Evolutionary conservation across 129 eudicot genomes (phyloP).

Genomic region (Oenanthe sinensis): DNA sequence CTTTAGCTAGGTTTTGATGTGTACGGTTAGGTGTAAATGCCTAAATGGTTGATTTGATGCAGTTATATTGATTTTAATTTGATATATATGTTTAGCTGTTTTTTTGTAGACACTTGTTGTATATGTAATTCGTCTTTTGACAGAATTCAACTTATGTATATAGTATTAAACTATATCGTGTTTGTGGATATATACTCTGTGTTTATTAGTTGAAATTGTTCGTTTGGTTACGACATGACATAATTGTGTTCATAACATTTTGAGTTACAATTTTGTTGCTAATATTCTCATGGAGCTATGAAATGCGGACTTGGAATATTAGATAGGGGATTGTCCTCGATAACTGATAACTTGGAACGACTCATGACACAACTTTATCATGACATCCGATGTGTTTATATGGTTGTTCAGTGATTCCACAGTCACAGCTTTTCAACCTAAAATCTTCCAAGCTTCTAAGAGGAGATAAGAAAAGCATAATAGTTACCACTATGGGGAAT

Average conservation of each 20-base stretch:
- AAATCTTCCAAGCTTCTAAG: conserved; percentile 41
- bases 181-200: neutral
- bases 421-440: conserved; percentile 44
- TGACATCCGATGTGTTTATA: neutral
- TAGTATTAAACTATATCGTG: no score
- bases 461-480: conserved; percentile 30
- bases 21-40: no score
- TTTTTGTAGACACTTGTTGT: neutral
- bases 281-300: neutral
- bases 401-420: conserved; percentile 45
- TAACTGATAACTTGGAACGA: neutral
- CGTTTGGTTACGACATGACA: no score
- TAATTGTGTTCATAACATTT: neutral
- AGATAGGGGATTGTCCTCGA: neutral
- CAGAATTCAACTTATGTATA: neutral
- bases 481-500: conserved; percentile 41
- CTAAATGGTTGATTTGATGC: neutral
- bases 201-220: neutral
- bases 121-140: neutral
- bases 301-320: neutral
- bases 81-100: neutral
- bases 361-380: neutral
- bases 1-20: no score
- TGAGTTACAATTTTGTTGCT: neutral
- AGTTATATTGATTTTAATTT: neutral